Evolutionary conservation across 2,329 filamentous ascomycete genomes (phyloP), one percentile per base, ranked within the genome.

Genomic region (Venturia aucupariae): DNA sequence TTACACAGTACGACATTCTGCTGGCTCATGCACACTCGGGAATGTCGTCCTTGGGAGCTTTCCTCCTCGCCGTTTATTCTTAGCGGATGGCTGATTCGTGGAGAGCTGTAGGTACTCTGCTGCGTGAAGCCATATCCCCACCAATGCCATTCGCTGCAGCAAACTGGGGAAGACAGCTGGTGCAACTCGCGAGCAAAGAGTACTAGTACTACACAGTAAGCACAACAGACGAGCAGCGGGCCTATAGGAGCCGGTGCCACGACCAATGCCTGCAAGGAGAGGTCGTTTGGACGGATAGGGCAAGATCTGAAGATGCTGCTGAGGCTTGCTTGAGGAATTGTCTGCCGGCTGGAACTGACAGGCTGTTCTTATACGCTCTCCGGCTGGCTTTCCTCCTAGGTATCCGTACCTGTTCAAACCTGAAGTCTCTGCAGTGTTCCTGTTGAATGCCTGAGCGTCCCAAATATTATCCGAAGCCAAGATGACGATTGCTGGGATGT

Each of bases 71-170:
- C 51, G 13, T 57, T 57, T 57, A 57, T 57, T 57, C n/a, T 35
- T 57, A 57, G 51, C 51, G 8, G 51, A 35, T 19, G 51, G 51
- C 51, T 57, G 51, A 57, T 35, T n/a, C 30, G 51, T 57, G 30
- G 51, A 35, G 51, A 57, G 51, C 51, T 57, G 51, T 35, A 57
- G 6, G 46, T 27, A 24, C 11, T 27, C 42, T 3, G 44, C 44
- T 48, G 44, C 44, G n/a, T 1, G 46, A n/a, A 51, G 46, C 24
- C 10, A 5, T 46, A 8, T 51, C 46, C 24, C 2, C n/a, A 48
- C 44, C 44, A 48, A 46, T 46, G 4, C 42, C 42, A 27, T 55
- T n/a, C n/a, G n/a, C n/a, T n/a, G n/a, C n/a, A n/a, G n/a, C n/a
- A n/a, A n/a, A n/a, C n/a, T n/a, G 48, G 27, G 27, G 24, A 30